Percentiles rank a stretch among this genome's conserved stretches.
Evolutionary conservation across 1,284 basidiomycete species (phyloP).

Genomic region (Porodaedalea pini): DNA sequence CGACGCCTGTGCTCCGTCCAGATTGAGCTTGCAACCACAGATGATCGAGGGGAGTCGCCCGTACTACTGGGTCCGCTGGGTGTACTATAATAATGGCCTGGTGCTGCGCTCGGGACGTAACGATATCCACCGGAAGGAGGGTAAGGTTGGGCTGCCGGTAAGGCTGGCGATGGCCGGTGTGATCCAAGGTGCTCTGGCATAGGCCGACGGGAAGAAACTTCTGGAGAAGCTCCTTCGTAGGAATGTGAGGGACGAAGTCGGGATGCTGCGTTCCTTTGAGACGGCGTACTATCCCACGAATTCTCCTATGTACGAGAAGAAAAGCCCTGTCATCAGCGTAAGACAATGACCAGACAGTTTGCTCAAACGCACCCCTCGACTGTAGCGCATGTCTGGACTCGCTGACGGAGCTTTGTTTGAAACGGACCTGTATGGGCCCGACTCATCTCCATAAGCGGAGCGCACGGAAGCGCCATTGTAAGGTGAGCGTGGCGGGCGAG

Average conservation of each 20-base stretch:
- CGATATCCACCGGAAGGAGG: background rate
- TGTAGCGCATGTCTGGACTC: background rate
- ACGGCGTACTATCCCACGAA: background rate
- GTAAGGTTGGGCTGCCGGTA: background rate
- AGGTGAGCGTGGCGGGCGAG: constrained; percentile 21
- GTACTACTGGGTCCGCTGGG: background rate
- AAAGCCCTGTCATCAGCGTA: no score
- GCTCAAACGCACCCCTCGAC: background rate
- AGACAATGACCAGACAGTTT: background rate
- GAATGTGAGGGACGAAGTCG: constrained; percentile 2
- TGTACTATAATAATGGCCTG: background rate
- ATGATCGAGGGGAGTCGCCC: background rate
- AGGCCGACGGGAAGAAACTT: background rate
- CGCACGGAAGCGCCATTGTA: constrained; percentile 27
- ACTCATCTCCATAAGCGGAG: constrained; percentile 28
- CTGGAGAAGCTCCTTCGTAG: background rate
- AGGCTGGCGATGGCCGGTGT: background rate
- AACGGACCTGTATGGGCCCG: constrained; percentile 14
- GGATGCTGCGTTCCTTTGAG: background rate
- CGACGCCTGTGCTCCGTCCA: constrained; percentile 17
- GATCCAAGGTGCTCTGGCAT: background rate
- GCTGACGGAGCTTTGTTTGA: constrained; percentile 3
- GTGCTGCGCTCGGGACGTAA: background rate
- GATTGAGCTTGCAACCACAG: background rate
- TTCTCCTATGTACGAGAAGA: background rate